Base-by-base conservation (phyloP, 352 stramenopile genomes). In the Globisporangium irregulare region DNA sequence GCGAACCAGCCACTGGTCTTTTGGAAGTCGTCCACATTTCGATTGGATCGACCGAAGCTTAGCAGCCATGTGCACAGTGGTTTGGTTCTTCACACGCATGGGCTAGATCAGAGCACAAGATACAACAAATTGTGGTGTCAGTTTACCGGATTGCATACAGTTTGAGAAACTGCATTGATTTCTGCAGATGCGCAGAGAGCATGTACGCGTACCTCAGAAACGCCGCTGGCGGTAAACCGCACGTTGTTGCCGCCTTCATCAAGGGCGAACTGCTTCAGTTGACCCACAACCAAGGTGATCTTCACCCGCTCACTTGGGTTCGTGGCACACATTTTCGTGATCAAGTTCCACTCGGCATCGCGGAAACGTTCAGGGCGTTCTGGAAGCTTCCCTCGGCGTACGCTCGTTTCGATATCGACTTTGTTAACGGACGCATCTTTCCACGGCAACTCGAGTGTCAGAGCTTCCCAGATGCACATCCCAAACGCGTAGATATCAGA, bases 401-500 rank as follows among this genome's bases (percentile, higher is more conserved):
- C 27, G 8, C n/a, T 38, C 9, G n/a, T 57, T 18, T 34, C 43
- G 25, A 27, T 8, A 18, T 29, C 24, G 9, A 50, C 41, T 50
- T 22, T 18, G 15, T 50, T 50, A 18, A 9, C 32, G 25, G 38
- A 46, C 14, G 38, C 14, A 46, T 46, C 38, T 10, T 34, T 58
- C 50, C 50, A 32, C n/a, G 38, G 25, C 50, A 70, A 4, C 59
- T 62, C 15, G 22, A 12, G 22, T 29, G 67, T 32, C 64, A 67
- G 6, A 18, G 66, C 66, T 64, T 72, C 59, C 25, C 46, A 29
- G 20, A 78, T 64, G 43, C 66, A 74, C 59, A 76, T 72, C 0
- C 70, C 73, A 29, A 78, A 72, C 54, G 74, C 77, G 12, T 72
- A 78, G 20, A 78, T 50, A 24, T 81, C 72, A 12, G 66, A 75